Evolutionary conservation across 352 stramenopile genomes (phyloP).

Genomic region (Globisporangium lucens): DNA sequence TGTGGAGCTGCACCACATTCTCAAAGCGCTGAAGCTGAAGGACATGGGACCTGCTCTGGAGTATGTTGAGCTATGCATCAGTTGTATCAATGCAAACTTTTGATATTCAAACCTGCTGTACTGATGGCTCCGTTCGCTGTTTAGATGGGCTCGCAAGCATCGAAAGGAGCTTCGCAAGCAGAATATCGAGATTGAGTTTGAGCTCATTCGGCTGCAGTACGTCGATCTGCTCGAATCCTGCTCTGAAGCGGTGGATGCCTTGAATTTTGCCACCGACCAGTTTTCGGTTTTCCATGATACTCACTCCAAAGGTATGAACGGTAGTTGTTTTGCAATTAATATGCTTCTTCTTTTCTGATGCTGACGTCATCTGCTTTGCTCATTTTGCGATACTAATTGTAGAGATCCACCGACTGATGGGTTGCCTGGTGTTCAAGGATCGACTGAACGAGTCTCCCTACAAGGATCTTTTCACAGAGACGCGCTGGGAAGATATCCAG

Average conservation of each 20-base stretch:
- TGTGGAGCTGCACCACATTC: constrained; percentile 61
- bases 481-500: constrained; percentile 71
- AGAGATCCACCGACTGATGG: constrained; percentile 81
- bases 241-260: constrained; percentile 60
- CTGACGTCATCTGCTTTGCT: not conserved
- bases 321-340: not conserved
- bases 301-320: constrained; percentile 43
- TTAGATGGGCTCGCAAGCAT: constrained; percentile 62
- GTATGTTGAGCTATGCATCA: constrained; percentile 29
- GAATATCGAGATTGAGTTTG: constrained; percentile 77
- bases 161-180: constrained; percentile 46
- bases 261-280: constrained; percentile 66
- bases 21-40: constrained; percentile 58
- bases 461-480: constrained; percentile 63
- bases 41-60: constrained; percentile 64
- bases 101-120: not conserved
- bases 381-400: not conserved
- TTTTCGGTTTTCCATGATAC: constrained; percentile 57
- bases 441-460: constrained; percentile 75
- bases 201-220: constrained; percentile 81
- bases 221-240: constrained; percentile 69
- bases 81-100: not conserved
- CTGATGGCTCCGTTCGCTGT: constrained; percentile 2
- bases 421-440: constrained; percentile 75
- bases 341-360: not conserved